These are phyloP conservation scores for Aphanomyces stellatus DNA, from an alignment of 352 stramenopile species.

Conservation along the genomic window DNA sequence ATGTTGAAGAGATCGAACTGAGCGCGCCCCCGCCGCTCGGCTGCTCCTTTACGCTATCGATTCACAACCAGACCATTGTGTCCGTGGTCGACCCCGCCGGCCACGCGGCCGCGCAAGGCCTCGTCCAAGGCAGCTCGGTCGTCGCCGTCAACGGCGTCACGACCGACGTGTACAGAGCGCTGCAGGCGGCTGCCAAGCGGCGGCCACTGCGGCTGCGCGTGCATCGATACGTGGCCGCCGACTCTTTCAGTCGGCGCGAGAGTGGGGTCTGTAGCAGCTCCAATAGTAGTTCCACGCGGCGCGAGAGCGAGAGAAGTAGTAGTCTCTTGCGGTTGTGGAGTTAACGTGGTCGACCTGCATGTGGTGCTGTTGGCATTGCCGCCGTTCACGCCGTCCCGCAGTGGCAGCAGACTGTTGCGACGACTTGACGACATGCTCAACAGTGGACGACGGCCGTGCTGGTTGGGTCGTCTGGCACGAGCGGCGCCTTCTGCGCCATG, in stretches of 20 bases:
- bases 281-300: not conserved
- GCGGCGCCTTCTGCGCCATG: not conserved
- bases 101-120: not conserved
- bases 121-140: not conserved
- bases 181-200: not conserved
- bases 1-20: not conserved
- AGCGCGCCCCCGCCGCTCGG: not conserved
- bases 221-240: not conserved
- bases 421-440: too few relatives aligned
- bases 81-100: not conserved
- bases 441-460: too few relatives aligned
- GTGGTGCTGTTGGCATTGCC: too few relatives aligned
- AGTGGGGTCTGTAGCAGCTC: not conserved
- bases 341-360: not conserved
- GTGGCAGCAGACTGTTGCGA: too few relatives aligned
- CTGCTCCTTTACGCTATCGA: not conserved
- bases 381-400: too few relatives aligned
- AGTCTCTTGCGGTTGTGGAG: not conserved
- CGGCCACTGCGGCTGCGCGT: not conserved
- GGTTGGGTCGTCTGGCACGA: not conserved
- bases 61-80: not conserved
- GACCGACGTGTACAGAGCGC: not conserved
- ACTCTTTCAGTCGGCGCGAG: not conserved
- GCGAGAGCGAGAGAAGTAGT: not conserved
- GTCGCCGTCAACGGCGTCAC: not conserved